Evolutionary conservation across 352 stramenopile genomes (phyloP).

Genomic region (Phytophthora pistaciae): DNA sequence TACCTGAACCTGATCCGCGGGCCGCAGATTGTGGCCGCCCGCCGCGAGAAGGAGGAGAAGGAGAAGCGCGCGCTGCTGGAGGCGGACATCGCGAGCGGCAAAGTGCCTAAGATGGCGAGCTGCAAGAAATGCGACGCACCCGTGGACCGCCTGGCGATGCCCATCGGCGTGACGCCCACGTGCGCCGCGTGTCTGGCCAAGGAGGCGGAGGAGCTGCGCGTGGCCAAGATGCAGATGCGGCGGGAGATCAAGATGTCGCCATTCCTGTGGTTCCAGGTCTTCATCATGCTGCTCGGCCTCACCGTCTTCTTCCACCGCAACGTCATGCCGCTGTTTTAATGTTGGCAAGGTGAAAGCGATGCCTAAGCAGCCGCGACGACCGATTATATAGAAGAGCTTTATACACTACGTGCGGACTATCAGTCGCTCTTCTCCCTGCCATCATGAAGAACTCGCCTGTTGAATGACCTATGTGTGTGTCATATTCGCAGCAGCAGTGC

Average conservation of each 20-base stretch:
- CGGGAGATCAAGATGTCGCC: conserved; percentile 68
- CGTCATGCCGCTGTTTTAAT: conserved; percentile 65
- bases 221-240: conserved; percentile 38
- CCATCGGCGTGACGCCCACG: conserved; percentile 41
- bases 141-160: conserved; percentile 50
- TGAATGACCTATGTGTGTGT: background rate
- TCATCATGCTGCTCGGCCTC: conserved; percentile 64
- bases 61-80: conserved; percentile 56
- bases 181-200: conserved; percentile 56
- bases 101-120: conserved; percentile 51
- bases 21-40: conserved; percentile 58
- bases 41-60: conserved; percentile 60
- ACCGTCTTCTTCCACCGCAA: conserved; percentile 78
- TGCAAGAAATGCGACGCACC: conserved; percentile 83
- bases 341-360: background rate
- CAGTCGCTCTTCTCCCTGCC: background rate
- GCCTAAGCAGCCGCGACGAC: background rate
- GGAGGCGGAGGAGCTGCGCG: conserved; percentile 32
- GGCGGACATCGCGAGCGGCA: conserved; percentile 59
- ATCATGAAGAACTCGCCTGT: background rate
- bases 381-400: conserved; percentile 25
- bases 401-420: conserved; percentile 3
- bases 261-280: conserved; percentile 79
- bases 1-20: conserved; percentile 83
- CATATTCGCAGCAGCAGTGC: background rate